Evolutionary conservation across 1,139 yeast genomes (phyloP).

Genomic region (Saccharomyces hybrid): DNA sequence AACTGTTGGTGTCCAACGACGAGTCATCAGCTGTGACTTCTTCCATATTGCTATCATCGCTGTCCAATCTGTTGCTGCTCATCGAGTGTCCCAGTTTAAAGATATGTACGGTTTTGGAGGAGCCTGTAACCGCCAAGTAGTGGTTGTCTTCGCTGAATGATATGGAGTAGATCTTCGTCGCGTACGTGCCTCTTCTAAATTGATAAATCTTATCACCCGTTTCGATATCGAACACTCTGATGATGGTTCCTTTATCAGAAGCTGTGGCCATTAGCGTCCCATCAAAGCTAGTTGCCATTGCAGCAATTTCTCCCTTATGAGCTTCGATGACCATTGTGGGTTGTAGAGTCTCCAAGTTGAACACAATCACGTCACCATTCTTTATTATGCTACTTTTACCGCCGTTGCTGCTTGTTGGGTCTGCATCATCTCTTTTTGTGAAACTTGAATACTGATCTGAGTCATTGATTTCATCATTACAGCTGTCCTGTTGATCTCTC

Average conservation of each 20-base stretch:
- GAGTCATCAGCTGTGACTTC: slow-evolving; percentile 24
- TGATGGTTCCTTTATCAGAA: slow-evolving; percentile 89
- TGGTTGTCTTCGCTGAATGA: slow-evolving; percentile 70
- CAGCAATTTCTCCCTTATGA: slow-evolving; percentile 79
- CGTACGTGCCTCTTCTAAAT: slow-evolving; percentile 90
- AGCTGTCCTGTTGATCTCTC: background rate
- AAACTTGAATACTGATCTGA: background rate
- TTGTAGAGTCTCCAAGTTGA: slow-evolving; percentile 67
- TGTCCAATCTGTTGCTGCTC: slow-evolving; percentile 9
- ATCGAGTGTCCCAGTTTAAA: slow-evolving; percentile 47
- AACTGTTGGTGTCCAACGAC: slow-evolving; percentile 13
- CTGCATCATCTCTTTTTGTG: slow-evolving; percentile 4
- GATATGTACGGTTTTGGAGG: slow-evolving; percentile 89
- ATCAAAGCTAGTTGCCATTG: slow-evolving; percentile 67
- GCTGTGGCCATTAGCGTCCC: slow-evolving; percentile 88
- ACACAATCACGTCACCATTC: slow-evolving; percentile 84
- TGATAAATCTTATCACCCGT: slow-evolving; percentile 79
- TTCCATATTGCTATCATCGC: slow-evolving; percentile 30
- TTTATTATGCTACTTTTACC: slow-evolving; percentile 34
- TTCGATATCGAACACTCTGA: slow-evolving; percentile 78
- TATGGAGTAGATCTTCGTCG: slow-evolving; percentile 78
- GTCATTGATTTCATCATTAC: background rate
- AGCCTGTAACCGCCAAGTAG: slow-evolving; percentile 75
- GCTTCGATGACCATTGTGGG: slow-evolving; percentile 90
- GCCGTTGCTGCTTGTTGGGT: slow-evolving; percentile 22